Conservation (phyloP, 805 yeast species). For the Cyberlindnera bimundalis region DNA sequence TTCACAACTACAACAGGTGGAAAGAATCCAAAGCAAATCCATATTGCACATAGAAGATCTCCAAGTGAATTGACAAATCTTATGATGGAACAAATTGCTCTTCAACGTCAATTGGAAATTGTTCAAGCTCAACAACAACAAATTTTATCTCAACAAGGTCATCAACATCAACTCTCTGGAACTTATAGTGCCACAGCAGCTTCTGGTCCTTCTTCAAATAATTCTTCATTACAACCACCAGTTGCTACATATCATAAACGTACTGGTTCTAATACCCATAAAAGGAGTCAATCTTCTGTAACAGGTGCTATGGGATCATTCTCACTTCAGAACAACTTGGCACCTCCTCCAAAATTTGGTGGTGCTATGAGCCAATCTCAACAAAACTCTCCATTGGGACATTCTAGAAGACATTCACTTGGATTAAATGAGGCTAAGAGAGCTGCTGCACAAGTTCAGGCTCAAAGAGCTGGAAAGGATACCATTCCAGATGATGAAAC, state of each 20-base stretch:
- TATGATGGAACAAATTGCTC: constrained; percentile 83
- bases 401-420: constrained; percentile 85
- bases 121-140: constrained; percentile 94
- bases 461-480: constrained; percentile 49
- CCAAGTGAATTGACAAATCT: constrained; percentile 92
- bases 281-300: constrained; percentile 45
- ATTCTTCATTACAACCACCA: constrained; percentile 21
- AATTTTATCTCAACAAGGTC: constrained; percentile 59
- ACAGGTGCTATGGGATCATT: constrained; percentile 35
- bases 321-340: constrained; percentile 21
- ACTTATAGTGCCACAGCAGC: constrained; percentile 11
- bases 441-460: constrained; percentile 92
- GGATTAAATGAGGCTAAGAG: constrained; percentile 90
- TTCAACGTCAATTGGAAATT: constrained; percentile 88
- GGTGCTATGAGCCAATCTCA: constrained; percentile 5
- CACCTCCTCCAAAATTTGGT: constrained; percentile 27
- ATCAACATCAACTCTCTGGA: constrained; percentile 10
- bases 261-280: constrained; percentile 33
- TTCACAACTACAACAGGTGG: constrained; percentile 35
- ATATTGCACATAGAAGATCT: constrained; percentile 94
- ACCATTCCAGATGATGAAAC: constrained; percentile 13
- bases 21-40: constrained; percentile 58
- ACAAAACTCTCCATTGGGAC: constrained; percentile 47
- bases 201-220: constrained; percentile 4
- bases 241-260: constrained; percentile 12